Evolutionary conservation across 441 rosid genomes (phyloP), one percentile per base, ranked within the genome.

Genomic region (Erodium moschatum): DNA sequence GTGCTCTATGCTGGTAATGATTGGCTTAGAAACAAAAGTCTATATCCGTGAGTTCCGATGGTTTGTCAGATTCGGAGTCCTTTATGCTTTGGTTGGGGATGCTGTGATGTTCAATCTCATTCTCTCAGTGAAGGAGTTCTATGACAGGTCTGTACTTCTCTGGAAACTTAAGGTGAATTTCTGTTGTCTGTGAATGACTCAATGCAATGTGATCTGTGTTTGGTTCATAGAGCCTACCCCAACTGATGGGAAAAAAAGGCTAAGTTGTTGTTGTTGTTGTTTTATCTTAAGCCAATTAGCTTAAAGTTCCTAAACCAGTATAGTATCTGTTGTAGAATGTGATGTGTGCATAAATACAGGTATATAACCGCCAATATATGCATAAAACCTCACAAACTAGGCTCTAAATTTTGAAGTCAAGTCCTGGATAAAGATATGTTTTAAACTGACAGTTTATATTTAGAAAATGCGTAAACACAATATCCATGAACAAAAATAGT

Each of bases 31-130:
- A 81, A 89, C 91, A 38, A 90, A 87, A 77, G 83, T 89, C 63
- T 96, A 96, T 77, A 79, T 96, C 76, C 75, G 66, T 35, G 94
- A 96, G 65, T 78, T 90, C 66, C 95, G 99, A 68, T 96, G 98
- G 99, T 85, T 83, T 83, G 93, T 96, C 74, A 83, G 97, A 81
- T 92, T 89, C 64, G 97, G 88, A 56, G 80, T 90, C 69, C 64
- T 92, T 68, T 96, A 90, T 72, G 81, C 86, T 64, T 85, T 90
- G 77, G 82, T 96, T 63, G 99, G 91, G 67, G 92, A 90, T 79
- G 86, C 85, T 35, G 99, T 90, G 67, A 77, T 92, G 89, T 64
- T 90, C 74, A 87, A 88, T 77, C 92, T 96, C 76, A 67, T 92
- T 78, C 83, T 90, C 20, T 73, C 94, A 11, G 84, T 83, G 75